Evolutionary conservation across 2,329 filamentous ascomycete species (phyloP), one percentile per base, ranked within the genome.

Genomic region (Fonsecaea pedrosoi): DNA sequence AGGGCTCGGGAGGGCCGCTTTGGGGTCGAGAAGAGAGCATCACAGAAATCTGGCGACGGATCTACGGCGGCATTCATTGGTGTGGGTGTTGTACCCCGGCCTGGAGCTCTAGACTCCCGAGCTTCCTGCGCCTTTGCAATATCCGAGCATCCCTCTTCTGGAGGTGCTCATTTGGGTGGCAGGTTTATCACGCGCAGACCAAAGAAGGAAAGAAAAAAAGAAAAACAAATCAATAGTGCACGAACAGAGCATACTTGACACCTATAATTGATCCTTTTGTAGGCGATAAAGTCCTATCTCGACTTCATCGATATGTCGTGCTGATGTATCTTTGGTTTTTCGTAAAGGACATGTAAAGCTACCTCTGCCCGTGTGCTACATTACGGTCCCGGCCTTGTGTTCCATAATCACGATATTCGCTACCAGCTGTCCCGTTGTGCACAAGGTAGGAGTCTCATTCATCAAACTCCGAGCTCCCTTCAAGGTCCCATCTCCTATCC

Each of bases 161-260:
- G 8, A 50, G 45, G 18, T 25, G 12, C 15, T 12, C 5, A 4
- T 30, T 12, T 7, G 10, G 9, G 45, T 8, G 10, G 25, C 21
- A 25, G 25, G 25, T 25, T 21, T 30, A 50, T 50, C 30, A 32
- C 30, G 6, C 12, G 42, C 42, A 48, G n/a, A 48, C 13, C 38
- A 25, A 25, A 25, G 3, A 25, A 25, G 25, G 2, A 25, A 25
- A 25, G 25, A 25, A 25, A 25, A 25, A 42, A 42, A 40, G 10
- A 40, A 13, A 42, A 50, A 25, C n/a, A 50, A 12, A 50, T 50
- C 25, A 50, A 50, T 50, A 50, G 2, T 50, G 45, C 45, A 50
- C 45, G 9, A 50, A 25, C 4, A 50, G 45, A 25, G 18, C 18
- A 50, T 25, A 4, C 40, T 45, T 9, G 40, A 21, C 8, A 40